Evolutionary conservation across 1,139 yeast species (phyloP), one percentile per base, ranked within the genome.

Genomic region (Suhomyces guaymorum): DNA sequence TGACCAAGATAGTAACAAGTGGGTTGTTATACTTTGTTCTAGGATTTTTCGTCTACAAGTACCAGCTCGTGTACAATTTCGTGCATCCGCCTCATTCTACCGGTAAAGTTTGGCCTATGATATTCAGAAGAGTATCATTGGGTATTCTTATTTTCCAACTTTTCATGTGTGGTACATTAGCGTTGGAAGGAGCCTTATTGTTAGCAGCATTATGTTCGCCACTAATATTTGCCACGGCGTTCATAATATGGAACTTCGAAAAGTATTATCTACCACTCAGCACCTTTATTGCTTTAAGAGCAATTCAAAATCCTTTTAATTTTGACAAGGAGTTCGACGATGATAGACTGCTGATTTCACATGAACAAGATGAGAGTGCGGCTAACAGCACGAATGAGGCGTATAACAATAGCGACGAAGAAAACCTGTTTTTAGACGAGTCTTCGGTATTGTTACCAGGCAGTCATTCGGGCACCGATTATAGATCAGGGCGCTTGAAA

Each of bases 41-140:
- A 37, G 87, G 87, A 0, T 79, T 71, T 49, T 78, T 76, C 52
- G 82, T 80, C 9, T 79, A 76, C 57, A 80, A 80, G 52, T 80
- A 80, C 52, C 86, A 80, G 53, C 60, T 80, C 30, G 66, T 80
- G 23, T 80, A 79, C 49, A 76, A 82, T 2, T 77, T 81, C 66
- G 82, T 79, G 7, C 87, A 80, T 51, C 81, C 84, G 1, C 82
- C 80, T 14, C 86, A 80, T 55, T 78, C 84, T 6, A 80, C 86
- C 0, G 87, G 86, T 1, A 79, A 78, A 46, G 79, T 79, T 5
- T 80, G 86, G 86, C 84, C 85, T 1, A 68, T 80, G 54, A 73
- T 80, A 3, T 78, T 80, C 42, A 63, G 81, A 43, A 59, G 86
- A 32, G 71, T 79, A 3, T 70, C 78, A 33, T 48, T 80, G 25